A percentile compares a stretch with the other conserved stretches of the same genome.
Conservation (phyloP, 352 stramenopile species). For the Pythium coloratum region DNA sequence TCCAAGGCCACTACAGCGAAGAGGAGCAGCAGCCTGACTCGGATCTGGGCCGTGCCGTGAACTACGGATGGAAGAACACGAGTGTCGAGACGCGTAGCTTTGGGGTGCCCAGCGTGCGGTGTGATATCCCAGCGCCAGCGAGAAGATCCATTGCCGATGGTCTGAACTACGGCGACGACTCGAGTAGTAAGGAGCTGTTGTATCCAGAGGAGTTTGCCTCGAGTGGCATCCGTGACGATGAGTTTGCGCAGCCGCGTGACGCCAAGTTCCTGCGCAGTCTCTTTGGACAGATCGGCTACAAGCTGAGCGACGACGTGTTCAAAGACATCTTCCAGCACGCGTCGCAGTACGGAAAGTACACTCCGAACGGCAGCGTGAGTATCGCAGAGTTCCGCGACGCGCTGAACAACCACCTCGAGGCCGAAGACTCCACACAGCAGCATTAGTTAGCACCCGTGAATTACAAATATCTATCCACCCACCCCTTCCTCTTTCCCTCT, state of each 20-base stretch:
- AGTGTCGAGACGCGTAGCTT: slow-evolving; percentile 66
- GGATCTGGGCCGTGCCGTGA: slow-evolving; percentile 80
- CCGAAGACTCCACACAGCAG: slow-evolving; percentile 40
- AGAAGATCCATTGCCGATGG: slow-evolving; percentile 82
- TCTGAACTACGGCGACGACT: slow-evolving; percentile 92
- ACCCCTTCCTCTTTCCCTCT: not conserved
- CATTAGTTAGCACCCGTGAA: not conserved
- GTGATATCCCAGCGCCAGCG: slow-evolving; percentile 73
- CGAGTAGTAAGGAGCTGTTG: slow-evolving; percentile 73
- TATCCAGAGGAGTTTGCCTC: slow-evolving; percentile 84
- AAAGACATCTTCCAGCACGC: slow-evolving; percentile 72
- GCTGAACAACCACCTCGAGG: slow-evolving; percentile 68
- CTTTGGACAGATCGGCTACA: slow-evolving; percentile 73
- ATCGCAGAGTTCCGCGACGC: slow-evolving; percentile 75
- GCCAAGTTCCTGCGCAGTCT: slow-evolving; percentile 60
- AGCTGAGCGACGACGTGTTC: slow-evolving; percentile 59
- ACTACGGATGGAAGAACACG: slow-evolving; percentile 84
- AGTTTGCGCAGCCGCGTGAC: slow-evolving; percentile 73
- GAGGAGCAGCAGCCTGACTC: slow-evolving; percentile 82
- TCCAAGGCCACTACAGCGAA: slow-evolving; percentile 77
- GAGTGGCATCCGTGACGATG: slow-evolving; percentile 77
- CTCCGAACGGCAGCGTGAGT: slow-evolving; percentile 39
- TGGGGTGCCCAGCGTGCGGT: slow-evolving; percentile 83
- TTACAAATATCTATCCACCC: not conserved
- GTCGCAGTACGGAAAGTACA: slow-evolving; percentile 41